Conservation (phyloP, 2,329 filamentous ascomycete species). For the Westerdykella aurantiaca region DNA sequence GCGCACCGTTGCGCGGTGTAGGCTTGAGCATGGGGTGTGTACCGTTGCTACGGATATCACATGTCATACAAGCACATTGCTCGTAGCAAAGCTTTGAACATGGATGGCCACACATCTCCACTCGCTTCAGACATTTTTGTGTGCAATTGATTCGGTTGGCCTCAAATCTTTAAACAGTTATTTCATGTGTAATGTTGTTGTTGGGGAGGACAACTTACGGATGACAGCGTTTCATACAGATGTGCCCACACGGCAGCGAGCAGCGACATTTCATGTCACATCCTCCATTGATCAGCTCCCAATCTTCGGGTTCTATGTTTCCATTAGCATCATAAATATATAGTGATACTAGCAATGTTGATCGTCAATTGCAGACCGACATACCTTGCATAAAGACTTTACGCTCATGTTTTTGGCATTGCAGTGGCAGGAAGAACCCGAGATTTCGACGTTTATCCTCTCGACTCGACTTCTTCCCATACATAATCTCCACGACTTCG, state of each 20-base stretch:
- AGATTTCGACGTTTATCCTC: slow-evolving; percentile 29
- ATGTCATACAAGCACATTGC: slow-evolving; percentile 24
- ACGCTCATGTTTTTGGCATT: slow-evolving; percentile 55
- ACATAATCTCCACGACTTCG: slow-evolving; percentile 46
- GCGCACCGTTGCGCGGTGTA: slow-evolving; percentile 2
- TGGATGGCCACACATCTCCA: slow-evolving; percentile 24
- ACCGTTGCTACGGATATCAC: slow-evolving; percentile 20
- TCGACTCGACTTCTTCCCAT: slow-evolving; percentile 22
- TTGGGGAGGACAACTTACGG: slow-evolving; percentile 14
- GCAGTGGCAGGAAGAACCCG: slow-evolving; percentile 54
- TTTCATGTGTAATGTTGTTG: neutral
- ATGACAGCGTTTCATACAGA: slow-evolving; percentile 30
- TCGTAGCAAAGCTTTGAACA: slow-evolving; percentile 27
- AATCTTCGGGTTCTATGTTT: slow-evolving; percentile 19
- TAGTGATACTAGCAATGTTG: neutral
- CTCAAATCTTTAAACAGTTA: slow-evolving; percentile 17
- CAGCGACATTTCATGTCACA: slow-evolving; percentile 25
- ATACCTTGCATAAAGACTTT: slow-evolving; percentile 45
- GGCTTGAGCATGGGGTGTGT: slow-evolving; percentile 22
- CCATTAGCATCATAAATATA: neutral
- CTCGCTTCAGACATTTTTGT: slow-evolving; percentile 20
- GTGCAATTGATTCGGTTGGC: slow-evolving; percentile 29
- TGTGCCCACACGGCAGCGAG: slow-evolving; percentile 29
- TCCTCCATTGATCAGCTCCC: slow-evolving; percentile 26
- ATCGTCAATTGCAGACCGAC: slow-evolving; percentile 2